phyloP scores from a whole-genome alignment of 306 rosid genomes.

The Elaeagnus macrophylla region DNA sequence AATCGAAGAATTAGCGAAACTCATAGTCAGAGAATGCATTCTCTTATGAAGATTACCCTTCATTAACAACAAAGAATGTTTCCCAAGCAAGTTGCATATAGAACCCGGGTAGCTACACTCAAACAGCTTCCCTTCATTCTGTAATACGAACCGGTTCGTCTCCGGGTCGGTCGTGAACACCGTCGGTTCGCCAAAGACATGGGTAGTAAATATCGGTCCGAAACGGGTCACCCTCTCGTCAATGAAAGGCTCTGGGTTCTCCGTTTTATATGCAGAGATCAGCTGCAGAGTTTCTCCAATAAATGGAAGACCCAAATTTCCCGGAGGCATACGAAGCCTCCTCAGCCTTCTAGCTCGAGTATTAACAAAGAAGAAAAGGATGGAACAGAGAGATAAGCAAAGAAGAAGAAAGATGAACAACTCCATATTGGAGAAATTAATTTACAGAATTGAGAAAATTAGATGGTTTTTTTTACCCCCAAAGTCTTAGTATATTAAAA shows the following conservation, averaged over 20 bases:
- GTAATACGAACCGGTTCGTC: slow-evolving; percentile 71
- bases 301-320: slow-evolving; percentile 65
- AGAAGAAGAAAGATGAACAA: slow-evolving; percentile 17
- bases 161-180: slow-evolving; percentile 88
- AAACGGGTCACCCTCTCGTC: slow-evolving; percentile 63
- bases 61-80: slow-evolving; percentile 73
- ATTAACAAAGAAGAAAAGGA: slow-evolving; percentile 21
- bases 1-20: slow-evolving; percentile 66
- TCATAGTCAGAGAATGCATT: slow-evolving; percentile 91
- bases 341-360: slow-evolving; percentile 34
- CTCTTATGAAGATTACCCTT: slow-evolving; percentile 70
- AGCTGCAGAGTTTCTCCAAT: slow-evolving; percentile 85
- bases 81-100: slow-evolving; percentile 73
- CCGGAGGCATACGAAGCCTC: slow-evolving; percentile 55
- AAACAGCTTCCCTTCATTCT: slow-evolving; percentile 84
- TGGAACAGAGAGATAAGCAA: slow-evolving; percentile 3
- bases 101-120: slow-evolving; percentile 91
- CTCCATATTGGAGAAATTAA: slow-evolving; percentile 30
- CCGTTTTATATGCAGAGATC: slow-evolving; percentile 77
- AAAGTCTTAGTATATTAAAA: background rate
- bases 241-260: slow-evolving; percentile 88
- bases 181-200: slow-evolving; percentile 83
- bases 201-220: slow-evolving; percentile 81
- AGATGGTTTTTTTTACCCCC: too few species aligned
- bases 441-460: too few species aligned